These are phyloP conservation scores for Brachypodium distachyon DNA, from an alignment of 202 grass and related monocot species.

Conservation along the genomic window DNA sequence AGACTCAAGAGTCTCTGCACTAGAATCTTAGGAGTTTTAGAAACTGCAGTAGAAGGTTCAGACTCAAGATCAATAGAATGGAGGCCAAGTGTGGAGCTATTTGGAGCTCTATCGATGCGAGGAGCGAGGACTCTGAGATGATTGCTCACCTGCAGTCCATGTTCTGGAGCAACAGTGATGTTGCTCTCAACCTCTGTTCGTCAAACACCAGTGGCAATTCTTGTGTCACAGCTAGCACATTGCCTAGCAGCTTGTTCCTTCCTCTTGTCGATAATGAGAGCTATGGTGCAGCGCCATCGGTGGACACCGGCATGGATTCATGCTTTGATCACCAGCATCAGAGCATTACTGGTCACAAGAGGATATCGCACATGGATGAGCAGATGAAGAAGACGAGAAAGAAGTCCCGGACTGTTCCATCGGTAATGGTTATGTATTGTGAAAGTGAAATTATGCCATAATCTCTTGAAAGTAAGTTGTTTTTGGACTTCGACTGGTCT, in stretches of 20 bases:
- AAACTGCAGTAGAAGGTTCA: neutral
- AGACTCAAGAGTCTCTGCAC: neutral
- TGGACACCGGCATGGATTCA: neutral
- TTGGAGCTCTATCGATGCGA: slow-evolving; percentile 1
- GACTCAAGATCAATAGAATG: slow-evolving; percentile 3
- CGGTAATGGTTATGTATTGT: slow-evolving; percentile 1
- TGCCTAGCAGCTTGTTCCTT: slow-evolving; percentile 1
- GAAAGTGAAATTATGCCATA: neutral
- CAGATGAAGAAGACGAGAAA: slow-evolving; percentile 13
- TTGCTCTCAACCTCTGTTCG: slow-evolving; percentile 13
- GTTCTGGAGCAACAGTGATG: slow-evolving; percentile 25
- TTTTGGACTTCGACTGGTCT: neutral
- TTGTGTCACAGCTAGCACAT: slow-evolving; percentile 4
- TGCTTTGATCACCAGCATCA: neutral
- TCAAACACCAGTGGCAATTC: slow-evolving; percentile 11
- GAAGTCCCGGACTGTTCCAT: neutral
- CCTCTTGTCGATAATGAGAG: neutral
- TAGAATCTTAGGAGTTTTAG: neutral
- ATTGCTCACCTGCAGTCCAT: slow-evolving; percentile 44
- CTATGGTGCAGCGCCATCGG: neutral
- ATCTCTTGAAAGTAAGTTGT: neutral
- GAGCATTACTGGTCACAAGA: neutral
- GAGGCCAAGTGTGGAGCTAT: slow-evolving; percentile 6
- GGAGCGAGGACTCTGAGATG: slow-evolving; percentile 39
- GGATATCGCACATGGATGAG: neutral